Evolutionary conservation across 352 stramenopile species (phyloP).

Genomic region (Globisporangium carolinianum): DNA sequence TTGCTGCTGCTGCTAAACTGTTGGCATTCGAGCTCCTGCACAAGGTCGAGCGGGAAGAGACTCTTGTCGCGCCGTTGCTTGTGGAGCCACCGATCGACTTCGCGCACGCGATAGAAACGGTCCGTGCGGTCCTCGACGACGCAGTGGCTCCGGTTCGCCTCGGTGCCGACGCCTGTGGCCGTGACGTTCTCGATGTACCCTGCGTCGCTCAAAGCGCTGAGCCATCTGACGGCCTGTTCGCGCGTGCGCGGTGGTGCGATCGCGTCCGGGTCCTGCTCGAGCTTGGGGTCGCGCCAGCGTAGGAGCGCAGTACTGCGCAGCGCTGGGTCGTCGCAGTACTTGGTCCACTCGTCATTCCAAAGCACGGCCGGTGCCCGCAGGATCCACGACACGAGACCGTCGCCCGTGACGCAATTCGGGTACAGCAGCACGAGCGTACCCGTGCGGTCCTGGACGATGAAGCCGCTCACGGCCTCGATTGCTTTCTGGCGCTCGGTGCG

Average conservation of each 20-base stretch:
- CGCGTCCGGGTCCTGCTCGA: slow-evolving; percentile 37
- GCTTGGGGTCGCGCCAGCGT: slow-evolving; percentile 24
- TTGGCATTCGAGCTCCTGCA: slow-evolving; percentile 42
- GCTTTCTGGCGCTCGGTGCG: slow-evolving; percentile 34
- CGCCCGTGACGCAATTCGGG: slow-evolving; percentile 46
- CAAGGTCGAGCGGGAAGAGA: slow-evolving; percentile 58
- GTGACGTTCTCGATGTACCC: slow-evolving; percentile 54
- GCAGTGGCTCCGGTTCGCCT: slow-evolving; percentile 29
- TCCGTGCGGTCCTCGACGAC: slow-evolving; percentile 40
- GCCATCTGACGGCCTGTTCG: slow-evolving; percentile 36
- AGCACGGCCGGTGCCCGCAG: slow-evolving; percentile 29
- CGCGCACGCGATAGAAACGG: slow-evolving; percentile 45
- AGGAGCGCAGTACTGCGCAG: slow-evolving; percentile 19
- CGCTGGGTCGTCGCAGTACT: slow-evolving; percentile 33
- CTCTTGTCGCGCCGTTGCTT: slow-evolving; percentile 28
- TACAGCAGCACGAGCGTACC: slow-evolving; percentile 25
- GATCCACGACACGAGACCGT: slow-evolving; percentile 64
- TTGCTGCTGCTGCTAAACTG: slow-evolving; percentile 1
- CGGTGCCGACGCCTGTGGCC: slow-evolving; percentile 8
- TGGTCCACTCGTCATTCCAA: slow-evolving; percentile 46
- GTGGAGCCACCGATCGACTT: slow-evolving; percentile 40
- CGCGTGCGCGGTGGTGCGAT: slow-evolving; percentile 31
- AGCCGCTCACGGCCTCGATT: slow-evolving; percentile 31
- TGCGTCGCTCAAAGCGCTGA: slow-evolving; percentile 48
- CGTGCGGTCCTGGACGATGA: slow-evolving; percentile 49